Conservation (phyloP, 139 green algal species). For the Edaphochlamys debaryana region DNA sequence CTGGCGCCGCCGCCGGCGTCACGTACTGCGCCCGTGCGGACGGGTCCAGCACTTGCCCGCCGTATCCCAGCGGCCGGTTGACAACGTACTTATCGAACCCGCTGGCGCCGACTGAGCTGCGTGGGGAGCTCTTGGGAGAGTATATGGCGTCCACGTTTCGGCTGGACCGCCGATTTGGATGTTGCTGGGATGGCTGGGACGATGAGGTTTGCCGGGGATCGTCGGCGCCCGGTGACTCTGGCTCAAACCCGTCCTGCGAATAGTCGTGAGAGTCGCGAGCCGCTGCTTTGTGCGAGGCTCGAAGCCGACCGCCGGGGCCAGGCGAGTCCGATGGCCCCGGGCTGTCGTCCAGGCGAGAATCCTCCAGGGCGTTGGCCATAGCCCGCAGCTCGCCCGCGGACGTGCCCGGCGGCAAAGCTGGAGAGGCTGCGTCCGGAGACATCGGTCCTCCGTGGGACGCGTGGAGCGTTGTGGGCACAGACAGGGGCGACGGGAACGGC, state of each 20-base stretch:
- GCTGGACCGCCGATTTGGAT: too few relatives aligned
- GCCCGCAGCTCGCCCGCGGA: conserved; percentile 11
- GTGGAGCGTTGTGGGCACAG: too few relatives aligned
- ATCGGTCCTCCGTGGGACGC: too few relatives aligned
- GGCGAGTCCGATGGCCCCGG: too few relatives aligned
- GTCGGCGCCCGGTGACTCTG: neutral
- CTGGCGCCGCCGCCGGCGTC: neutral
- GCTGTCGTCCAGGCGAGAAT: neutral
- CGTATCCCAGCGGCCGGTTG: too few relatives aligned
- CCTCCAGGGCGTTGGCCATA: conserved; percentile 13
- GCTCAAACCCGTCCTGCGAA: neutral
- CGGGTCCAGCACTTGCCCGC: too few relatives aligned
- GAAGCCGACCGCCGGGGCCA: too few relatives aligned
- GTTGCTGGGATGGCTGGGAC: neutral
- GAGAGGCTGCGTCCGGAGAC: neutral
- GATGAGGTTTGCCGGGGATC: too few relatives aligned
- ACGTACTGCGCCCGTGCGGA: neutral
- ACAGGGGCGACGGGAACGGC: too few relatives aligned
- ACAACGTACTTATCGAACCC: too few relatives aligned
- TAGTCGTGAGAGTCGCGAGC: neutral
- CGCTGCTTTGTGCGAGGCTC: neutral
- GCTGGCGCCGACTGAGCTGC: too few relatives aligned
- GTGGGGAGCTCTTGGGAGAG: neutral
- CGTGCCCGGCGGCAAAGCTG: neutral
- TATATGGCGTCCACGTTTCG: conserved; percentile 11